Conservation (phyloP, 139 green algal species). For the Astrephomene gubernaculifera region DNA sequence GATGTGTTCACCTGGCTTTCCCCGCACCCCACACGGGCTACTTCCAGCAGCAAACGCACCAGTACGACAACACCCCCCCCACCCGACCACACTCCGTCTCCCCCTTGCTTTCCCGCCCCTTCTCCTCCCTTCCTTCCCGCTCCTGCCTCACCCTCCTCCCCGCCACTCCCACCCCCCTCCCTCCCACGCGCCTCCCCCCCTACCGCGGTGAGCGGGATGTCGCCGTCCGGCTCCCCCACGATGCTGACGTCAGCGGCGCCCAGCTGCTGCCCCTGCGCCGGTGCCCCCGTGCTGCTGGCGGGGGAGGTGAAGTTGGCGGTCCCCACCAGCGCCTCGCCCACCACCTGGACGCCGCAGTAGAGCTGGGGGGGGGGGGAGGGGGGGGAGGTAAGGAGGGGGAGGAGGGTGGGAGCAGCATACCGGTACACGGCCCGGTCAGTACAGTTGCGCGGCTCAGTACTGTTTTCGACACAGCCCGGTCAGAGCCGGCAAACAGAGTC, state of each 20-base stretch:
- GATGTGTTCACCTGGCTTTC: neutral
- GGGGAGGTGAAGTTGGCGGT: neutral
- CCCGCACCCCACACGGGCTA: neutral
- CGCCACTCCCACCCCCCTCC: neutral
- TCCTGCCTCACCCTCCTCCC: neutral
- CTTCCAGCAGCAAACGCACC: neutral
- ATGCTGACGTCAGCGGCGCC: neutral
- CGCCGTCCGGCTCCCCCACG: conserved; percentile 5
- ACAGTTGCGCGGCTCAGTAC: no score
- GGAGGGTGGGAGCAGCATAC: neutral
- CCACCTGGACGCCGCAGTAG: neutral
- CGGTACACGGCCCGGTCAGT: no score
- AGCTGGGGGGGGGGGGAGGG: neutral
- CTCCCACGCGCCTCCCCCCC: neutral
- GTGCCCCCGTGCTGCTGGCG: neutral
- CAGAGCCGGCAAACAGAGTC: no score
- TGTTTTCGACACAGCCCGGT: no score
- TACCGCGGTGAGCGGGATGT: neutral
- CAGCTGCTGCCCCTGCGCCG: neutral
- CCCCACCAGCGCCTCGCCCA: neutral
- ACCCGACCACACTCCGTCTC: no score
- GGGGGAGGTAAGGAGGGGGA: neutral
- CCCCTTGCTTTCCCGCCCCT: neutral
- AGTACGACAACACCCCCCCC: neutral
- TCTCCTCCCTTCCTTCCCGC: neutral